These are phyloP conservation scores for Sergeia podlipaevii DNA, from an alignment of 208 protist species.

Conservation along the genomic window DNA sequence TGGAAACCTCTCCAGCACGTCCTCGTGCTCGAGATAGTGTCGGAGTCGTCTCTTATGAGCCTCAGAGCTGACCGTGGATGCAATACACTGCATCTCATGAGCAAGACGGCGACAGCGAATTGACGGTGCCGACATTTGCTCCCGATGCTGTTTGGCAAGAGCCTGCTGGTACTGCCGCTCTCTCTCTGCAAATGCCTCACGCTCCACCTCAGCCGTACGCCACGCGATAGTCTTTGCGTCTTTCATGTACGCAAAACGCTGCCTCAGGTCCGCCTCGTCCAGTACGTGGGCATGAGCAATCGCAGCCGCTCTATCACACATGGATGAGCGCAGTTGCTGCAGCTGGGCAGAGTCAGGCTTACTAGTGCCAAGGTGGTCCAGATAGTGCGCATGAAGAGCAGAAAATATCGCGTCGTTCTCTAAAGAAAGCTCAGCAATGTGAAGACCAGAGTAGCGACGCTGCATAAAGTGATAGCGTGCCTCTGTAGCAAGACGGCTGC, in stretches of 20 bases:
- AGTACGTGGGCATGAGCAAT: conserved; percentile 11
- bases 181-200: conserved; percentile 18
- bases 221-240: conserved; percentile 3
- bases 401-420: conserved; percentile 29
- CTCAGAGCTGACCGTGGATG: too few relatives aligned
- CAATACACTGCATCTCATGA: conserved; percentile 25
- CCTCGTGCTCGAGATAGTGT: too few relatives aligned
- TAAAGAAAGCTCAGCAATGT: conserved; percentile 31
- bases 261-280: conserved; percentile 12
- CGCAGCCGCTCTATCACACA: conserved; percentile 11
- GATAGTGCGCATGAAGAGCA: conserved; percentile 7
- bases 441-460: conserved; percentile 34
- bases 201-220: conserved; percentile 5
- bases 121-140: background rate
- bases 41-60: too few relatives aligned
- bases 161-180: conserved; percentile 11
- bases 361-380: too few relatives aligned
- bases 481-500: conserved; percentile 28
- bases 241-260: conserved; percentile 22
- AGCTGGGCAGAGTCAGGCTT: too few relatives aligned
- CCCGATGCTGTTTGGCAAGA: background rate
- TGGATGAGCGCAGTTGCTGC: too few relatives aligned
- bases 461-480: conserved; percentile 42
- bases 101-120: conserved; percentile 19
- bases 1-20: too few relatives aligned